These are phyloP conservation scores for Phytophthora tubulina DNA, from an alignment of 352 stramenopile species.

Conservation along the genomic window DNA sequence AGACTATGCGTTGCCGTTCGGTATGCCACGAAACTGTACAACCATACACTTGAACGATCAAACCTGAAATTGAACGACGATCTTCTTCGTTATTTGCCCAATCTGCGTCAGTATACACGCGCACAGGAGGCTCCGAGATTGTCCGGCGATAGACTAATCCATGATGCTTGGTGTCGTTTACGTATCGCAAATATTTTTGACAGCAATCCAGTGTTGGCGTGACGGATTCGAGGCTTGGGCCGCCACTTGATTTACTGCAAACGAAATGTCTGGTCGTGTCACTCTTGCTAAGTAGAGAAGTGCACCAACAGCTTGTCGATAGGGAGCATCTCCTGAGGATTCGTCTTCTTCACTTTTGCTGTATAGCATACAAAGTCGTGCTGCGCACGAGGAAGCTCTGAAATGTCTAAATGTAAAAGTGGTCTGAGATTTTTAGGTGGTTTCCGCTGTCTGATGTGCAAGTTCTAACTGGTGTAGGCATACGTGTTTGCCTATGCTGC, in stretches of 20 bases:
- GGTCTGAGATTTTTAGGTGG: too few species aligned
- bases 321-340: not conserved
- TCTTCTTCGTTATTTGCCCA: constrained; percentile 22
- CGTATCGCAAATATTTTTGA: constrained; percentile 18
- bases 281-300: constrained; percentile 8
- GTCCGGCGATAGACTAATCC: not conserved
- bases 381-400: too few species aligned
- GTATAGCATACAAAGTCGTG: too few species aligned
- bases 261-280: constrained; percentile 11
- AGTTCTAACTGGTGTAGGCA: too few species aligned
- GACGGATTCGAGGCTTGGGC: constrained; percentile 1
- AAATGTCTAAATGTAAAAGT: too few species aligned
- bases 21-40: constrained; percentile 10
- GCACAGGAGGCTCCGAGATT: not conserved
- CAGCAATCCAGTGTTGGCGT: constrained; percentile 1
- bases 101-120: constrained; percentile 18
- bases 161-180: not conserved
- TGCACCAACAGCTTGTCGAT: constrained; percentile 17
- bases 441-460: too few species aligned
- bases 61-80: not conserved
- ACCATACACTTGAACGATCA: constrained; percentile 6
- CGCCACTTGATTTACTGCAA: constrained; percentile 24
- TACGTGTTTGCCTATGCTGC: too few species aligned
- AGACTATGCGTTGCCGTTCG: constrained; percentile 12
- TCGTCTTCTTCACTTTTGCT: too few species aligned